phyloP scores from a whole-genome alignment of 2,329 filamentous ascomycete species.

The Beauveria sp. region DNA sequence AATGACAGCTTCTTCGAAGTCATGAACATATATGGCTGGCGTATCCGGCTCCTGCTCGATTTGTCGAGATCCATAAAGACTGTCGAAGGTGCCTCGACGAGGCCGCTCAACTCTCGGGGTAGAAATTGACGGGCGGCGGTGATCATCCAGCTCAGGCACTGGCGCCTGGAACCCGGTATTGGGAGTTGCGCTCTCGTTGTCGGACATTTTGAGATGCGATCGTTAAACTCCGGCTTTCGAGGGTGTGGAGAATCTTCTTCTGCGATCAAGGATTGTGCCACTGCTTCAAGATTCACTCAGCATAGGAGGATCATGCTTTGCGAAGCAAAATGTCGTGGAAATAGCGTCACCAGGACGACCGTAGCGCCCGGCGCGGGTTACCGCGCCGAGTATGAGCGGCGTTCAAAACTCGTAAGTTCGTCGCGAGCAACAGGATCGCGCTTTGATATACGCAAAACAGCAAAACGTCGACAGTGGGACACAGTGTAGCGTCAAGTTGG shows the following conservation, averaged over 20 bases:
- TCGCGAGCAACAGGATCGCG: background rate
- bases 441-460: background rate
- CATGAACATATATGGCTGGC: slow-evolving; percentile 51
- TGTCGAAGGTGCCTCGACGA: slow-evolving; percentile 68
- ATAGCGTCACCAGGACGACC: background rate
- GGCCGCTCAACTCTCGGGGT: slow-evolving; percentile 52
- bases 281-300: slow-evolving; percentile 28
- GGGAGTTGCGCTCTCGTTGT: slow-evolving; percentile 51
- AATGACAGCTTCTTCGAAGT: slow-evolving; percentile 79
- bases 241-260: background rate
- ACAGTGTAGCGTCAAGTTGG: slow-evolving; percentile 7
- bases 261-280: background rate
- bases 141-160: slow-evolving; percentile 78
- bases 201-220: slow-evolving; percentile 51
- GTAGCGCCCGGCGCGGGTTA: slow-evolving; percentile 11
- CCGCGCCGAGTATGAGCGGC: slow-evolving; percentile 12
- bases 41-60: slow-evolving; percentile 29
- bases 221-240: slow-evolving; percentile 20
- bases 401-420: slow-evolving; percentile 14
- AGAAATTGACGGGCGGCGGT: slow-evolving; percentile 60
- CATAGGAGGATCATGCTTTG: slow-evolving; percentile 12
- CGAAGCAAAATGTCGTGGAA: background rate
- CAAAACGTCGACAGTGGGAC: too few species aligned
- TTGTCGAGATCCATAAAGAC: slow-evolving; percentile 50
- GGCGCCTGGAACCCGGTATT: slow-evolving; percentile 64